Percentiles rank a stretch among this genome's conserved stretches.
These are phyloP conservation scores for Jaapia argillacea DNA, from an alignment of 768 basidiomycete species.

Conservation along the genomic window DNA sequence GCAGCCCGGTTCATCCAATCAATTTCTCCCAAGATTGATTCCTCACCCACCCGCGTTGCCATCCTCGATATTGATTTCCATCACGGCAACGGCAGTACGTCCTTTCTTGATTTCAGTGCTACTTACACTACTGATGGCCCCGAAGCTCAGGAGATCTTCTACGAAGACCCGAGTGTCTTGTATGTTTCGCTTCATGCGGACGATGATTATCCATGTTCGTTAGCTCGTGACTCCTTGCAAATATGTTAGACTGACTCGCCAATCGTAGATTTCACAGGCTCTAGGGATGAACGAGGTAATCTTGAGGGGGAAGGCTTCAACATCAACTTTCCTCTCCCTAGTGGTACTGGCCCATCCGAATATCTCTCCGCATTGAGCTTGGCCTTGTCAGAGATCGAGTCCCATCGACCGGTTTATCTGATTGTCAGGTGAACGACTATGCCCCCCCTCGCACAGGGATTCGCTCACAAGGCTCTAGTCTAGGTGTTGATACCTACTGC, in stretches of 20 bases:
- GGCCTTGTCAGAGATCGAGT: slow-evolving; percentile 10
- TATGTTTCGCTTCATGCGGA: slow-evolving; percentile 22
- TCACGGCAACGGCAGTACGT: slow-evolving; percentile 23
- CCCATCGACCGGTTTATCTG: slow-evolving; percentile 14
- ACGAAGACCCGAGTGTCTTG: slow-evolving; percentile 18
- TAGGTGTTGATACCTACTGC: slow-evolving; percentile 24
- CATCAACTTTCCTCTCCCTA: slow-evolving; percentile 21
- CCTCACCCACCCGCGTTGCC: slow-evolving; percentile 12
- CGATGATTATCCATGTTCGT: slow-evolving; percentile 23
- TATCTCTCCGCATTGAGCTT: slow-evolving; percentile 15
- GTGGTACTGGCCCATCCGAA: slow-evolving; percentile 13
- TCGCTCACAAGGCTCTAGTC: slow-evolving; percentile 9
- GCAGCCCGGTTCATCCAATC: slow-evolving; percentile 19
- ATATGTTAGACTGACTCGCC: background rate
- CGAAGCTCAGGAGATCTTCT: slow-evolving; percentile 21
- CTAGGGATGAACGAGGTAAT: slow-evolving; percentile 14
- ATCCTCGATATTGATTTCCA: slow-evolving; percentile 28
- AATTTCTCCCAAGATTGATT: background rate
- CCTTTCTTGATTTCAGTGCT: too few relatives aligned
- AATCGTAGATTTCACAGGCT: slow-evolving; percentile 21
- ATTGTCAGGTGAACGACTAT: slow-evolving; percentile 18
- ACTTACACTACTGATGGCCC: background rate
- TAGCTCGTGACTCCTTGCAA: background rate
- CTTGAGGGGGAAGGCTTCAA: slow-evolving; percentile 16
- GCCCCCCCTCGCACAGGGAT: background rate